A percentile compares a stretch with the other conserved stretches of the same genome.
phyloP scores from a whole-genome alignment of 2,329 filamentous ascomycete genomes.

The Hysterium pulicare region DNA sequence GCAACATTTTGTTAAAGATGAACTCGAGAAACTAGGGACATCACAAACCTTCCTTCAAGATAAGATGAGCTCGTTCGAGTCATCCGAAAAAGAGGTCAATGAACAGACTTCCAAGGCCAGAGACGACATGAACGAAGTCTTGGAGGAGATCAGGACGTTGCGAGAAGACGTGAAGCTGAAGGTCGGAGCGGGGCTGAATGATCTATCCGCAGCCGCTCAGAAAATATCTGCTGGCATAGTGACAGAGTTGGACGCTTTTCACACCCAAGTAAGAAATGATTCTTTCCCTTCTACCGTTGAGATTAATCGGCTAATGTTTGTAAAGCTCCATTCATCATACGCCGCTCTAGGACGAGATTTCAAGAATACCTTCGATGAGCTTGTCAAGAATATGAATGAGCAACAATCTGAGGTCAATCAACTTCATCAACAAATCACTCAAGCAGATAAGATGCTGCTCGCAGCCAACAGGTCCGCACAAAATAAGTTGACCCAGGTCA shows the following conservation, averaged over 20 bases:
- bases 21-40: constrained; percentile 66
- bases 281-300: background rate
- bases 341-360: constrained; percentile 80
- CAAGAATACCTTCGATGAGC: constrained; percentile 77
- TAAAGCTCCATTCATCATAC: constrained; percentile 77
- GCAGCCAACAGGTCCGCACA: constrained; percentile 67
- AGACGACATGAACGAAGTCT: constrained; percentile 82
- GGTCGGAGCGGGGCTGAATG: constrained; percentile 79
- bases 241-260: constrained; percentile 79
- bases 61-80: constrained; percentile 65
- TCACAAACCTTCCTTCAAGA: constrained; percentile 69
- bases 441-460: constrained; percentile 65
- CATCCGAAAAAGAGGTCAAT: constrained; percentile 65
- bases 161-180: constrained; percentile 83
- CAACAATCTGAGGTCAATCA: constrained; percentile 75
- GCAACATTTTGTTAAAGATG: constrained; percentile 70
- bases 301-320: constrained; percentile 14
- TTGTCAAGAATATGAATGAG: constrained; percentile 68
- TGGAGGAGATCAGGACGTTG: constrained; percentile 88
- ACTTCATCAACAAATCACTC: constrained; percentile 68
- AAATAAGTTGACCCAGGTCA: constrained; percentile 61
- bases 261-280: constrained; percentile 55
- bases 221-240: constrained; percentile 87
- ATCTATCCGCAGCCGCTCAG: constrained; percentile 79
- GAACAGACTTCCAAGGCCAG: constrained; percentile 67